Evolutionary conservation across 2,329 filamentous ascomycete species (phyloP).

Genomic region (Aureobasidium subglaciale): DNA sequence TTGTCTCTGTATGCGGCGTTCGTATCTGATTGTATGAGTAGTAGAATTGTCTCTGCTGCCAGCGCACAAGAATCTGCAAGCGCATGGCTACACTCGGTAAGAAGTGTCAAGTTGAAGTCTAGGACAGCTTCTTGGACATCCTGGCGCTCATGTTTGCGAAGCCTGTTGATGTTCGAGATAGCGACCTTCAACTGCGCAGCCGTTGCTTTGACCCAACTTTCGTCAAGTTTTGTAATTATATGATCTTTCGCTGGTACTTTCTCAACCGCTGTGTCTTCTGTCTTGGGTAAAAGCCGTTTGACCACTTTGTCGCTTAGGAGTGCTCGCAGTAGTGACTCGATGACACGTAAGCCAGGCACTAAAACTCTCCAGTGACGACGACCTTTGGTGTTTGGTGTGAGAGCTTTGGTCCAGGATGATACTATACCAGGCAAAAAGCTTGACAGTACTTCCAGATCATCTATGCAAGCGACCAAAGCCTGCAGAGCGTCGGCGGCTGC

Average conservation of each 20-base stretch:
- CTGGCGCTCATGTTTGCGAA: slow-evolving; percentile 61
- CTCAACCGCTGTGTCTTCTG: too few species aligned
- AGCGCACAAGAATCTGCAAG: slow-evolving; percentile 62
- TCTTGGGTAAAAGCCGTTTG: slow-evolving; percentile 23
- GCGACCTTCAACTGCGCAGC: slow-evolving; percentile 75
- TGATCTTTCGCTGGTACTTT: background rate
- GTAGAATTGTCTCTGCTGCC: slow-evolving; percentile 73
- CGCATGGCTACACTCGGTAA: slow-evolving; percentile 72
- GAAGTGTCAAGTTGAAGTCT: slow-evolving; percentile 62
- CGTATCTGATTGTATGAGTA: slow-evolving; percentile 47
- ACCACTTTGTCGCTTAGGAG: slow-evolving; percentile 14
- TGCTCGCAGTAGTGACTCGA: slow-evolving; percentile 19
- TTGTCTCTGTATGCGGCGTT: slow-evolving; percentile 26
- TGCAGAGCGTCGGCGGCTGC: slow-evolving; percentile 61
- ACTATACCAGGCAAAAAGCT: slow-evolving; percentile 84
- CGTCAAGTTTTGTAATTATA: slow-evolving; percentile 4
- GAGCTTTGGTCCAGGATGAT: slow-evolving; percentile 68
- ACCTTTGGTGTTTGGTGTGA: slow-evolving; percentile 61
- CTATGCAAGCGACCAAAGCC: slow-evolving; percentile 56
- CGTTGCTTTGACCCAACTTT: slow-evolving; percentile 71
- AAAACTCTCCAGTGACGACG: slow-evolving; percentile 58
- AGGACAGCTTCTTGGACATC: slow-evolving; percentile 64
- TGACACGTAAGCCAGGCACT: slow-evolving; percentile 23
- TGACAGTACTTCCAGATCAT: slow-evolving; percentile 66
- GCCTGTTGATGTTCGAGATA: slow-evolving; percentile 66